Base-by-base conservation (phyloP, 2,329 filamentous ascomycete species). In the Apiospora arundinis region DNA sequence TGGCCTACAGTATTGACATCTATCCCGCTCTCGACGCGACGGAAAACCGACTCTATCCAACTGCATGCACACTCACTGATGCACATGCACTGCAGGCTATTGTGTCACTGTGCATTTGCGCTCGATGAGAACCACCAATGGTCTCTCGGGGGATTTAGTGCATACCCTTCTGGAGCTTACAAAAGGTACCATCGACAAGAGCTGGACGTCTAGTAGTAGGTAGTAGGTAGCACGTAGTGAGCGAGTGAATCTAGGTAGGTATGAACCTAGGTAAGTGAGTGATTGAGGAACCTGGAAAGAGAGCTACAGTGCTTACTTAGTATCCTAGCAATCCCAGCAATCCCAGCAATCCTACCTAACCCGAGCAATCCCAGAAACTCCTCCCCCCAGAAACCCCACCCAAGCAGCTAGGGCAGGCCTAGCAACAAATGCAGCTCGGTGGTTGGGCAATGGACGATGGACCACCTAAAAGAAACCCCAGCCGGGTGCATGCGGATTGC, bases 401-500 rank as follows among this genome's bases (percentile, higher is more conserved):
- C 56, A 2, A 12, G 56, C 28, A 9, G 11, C 56, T 63, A 63
- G 56, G 56, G 32, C 56, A 63, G 56, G 56, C 56, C 56, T 63
- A 32, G 32, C 56, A 63, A 21, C 5, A 63, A 63, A 40, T 60
- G 18, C 32, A 63, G 56, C 32, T 11, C 56, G 56, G 18, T 63
- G 56, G 56, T 63, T 63, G 56, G 56, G 18, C 56, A 63, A 63
- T 63, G 56, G 56, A 16, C 7, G 2, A n/a, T 2, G 28, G 28
- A 12, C 52, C 28, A 37, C 52, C 28, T 60, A 37, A 60, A 60
- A 8, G 37, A 5, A 21, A 5, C 56, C 56, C 56, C 32, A 40
- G 56, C 56, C 56, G 32, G 56, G 56, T 40, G 32, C 28, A 12
- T 63, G 32, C 56, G 56, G 18, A 63, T 63, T 63, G 56, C 56